A percentile compares a stretch with the other conserved stretches of the same genome.
phyloP scores from a whole-genome alignment of 768 basidiomycete species.

The Kwoniella pini region DNA sequence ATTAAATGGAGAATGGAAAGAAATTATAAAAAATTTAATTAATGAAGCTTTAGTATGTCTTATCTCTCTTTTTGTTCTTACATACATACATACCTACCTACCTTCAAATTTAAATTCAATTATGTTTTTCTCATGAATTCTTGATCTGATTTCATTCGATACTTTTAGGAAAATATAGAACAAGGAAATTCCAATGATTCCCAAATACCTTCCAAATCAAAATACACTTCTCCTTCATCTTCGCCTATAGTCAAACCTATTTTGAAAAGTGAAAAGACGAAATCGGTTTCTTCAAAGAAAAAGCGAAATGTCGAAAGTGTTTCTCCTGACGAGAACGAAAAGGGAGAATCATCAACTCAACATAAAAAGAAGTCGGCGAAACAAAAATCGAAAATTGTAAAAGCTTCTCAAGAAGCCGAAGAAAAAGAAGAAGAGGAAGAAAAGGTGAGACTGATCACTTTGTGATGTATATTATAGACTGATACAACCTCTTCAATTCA shows the following conservation, averaged over 20 bases:
- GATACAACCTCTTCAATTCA: background rate
- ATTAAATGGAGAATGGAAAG: slow-evolving; percentile 28
- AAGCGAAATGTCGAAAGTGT: background rate
- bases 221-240: background rate
- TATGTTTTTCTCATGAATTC: too few relatives aligned
- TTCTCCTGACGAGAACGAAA: background rate
- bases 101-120: too few relatives aligned
- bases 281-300: background rate
- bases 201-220: background rate
- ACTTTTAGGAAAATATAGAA: too few relatives aligned
- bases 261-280: too few relatives aligned
- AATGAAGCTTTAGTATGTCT: slow-evolving; percentile 27
- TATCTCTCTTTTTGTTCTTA: background rate
- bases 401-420: background rate
- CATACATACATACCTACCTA: too few relatives aligned
- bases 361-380: background rate
- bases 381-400: background rate
- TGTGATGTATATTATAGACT: too few relatives aligned
- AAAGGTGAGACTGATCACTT: background rate
- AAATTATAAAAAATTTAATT: slow-evolving; percentile 31
- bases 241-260: background rate
- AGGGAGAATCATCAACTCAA: background rate
- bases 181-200: too few relatives aligned
- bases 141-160: too few relatives aligned
- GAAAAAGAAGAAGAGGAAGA: slow-evolving; percentile 4